A percentile compares a stretch with the other conserved stretches of the same genome.
Conservation (phyloP, 805 yeast genomes). For the Saccharomyces mikatae region DNA sequence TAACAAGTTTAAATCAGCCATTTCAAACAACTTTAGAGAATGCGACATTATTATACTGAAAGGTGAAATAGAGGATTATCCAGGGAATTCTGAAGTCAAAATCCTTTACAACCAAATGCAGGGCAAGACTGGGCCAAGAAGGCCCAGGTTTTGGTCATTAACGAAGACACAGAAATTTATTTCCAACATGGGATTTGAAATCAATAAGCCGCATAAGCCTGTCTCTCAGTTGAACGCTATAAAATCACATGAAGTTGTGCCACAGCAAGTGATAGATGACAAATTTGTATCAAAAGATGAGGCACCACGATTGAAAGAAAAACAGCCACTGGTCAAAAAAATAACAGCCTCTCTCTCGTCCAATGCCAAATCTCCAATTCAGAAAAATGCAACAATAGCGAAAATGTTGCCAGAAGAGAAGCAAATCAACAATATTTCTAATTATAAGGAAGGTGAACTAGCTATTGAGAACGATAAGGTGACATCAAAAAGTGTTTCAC, state of each 20-base stretch:
- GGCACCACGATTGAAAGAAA: background rate
- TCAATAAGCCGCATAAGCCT: background rate
- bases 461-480: background rate
- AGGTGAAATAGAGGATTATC: constrained; percentile 2
- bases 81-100: background rate
- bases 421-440: background rate
- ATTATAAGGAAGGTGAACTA: background rate
- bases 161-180: constrained; percentile 11
- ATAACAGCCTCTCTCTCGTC: background rate
- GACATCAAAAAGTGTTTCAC: background rate
- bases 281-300: background rate
- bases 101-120: background rate
- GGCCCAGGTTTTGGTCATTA: constrained; percentile 15
- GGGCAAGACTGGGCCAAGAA: background rate
- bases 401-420: background rate
- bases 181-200: constrained; percentile 10
- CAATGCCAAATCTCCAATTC: background rate
- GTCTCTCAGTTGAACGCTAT: background rate
- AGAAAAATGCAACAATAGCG: background rate
- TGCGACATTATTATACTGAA: constrained; percentile 6
- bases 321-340: background rate
- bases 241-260: background rate
- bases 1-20: background rate
- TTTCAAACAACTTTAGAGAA: background rate
- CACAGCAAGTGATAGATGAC: background rate